These are phyloP conservation scores for Trichoderma asperellum DNA, from an alignment of 2,329 filamentous ascomycete species.

Conservation along the genomic window DNA sequence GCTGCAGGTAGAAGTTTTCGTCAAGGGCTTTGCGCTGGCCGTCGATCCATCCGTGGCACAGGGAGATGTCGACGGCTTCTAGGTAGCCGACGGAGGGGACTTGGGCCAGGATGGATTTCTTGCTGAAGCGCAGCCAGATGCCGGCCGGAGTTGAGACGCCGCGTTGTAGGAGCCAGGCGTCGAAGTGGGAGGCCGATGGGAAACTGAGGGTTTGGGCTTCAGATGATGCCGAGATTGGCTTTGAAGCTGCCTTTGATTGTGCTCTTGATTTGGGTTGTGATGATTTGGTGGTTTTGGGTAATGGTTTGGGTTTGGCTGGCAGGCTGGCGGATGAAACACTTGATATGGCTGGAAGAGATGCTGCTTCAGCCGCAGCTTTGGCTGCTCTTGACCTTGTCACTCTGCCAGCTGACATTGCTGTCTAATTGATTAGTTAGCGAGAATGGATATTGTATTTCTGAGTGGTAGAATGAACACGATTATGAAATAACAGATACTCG, in stretches of 20 bases:
- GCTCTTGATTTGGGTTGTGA: not conserved
- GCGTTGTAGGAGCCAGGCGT: constrained; percentile 45
- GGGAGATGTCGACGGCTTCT: constrained; percentile 59
- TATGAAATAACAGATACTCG: not conserved
- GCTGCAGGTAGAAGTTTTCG: constrained; percentile 54
- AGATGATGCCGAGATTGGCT: not conserved
- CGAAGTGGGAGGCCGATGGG: constrained; percentile 38
- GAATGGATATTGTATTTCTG: not conserved
- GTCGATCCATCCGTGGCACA: constrained; percentile 68
- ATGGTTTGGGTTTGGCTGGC: not conserved
- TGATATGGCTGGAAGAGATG: not conserved
- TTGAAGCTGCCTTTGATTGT: not conserved
- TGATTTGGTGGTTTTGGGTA: not conserved
- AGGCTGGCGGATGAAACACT: not conserved
- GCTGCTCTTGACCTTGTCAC: constrained; percentile 1
- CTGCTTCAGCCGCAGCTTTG: not conserved
- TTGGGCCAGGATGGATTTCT: constrained; percentile 46
- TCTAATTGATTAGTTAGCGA: not conserved
- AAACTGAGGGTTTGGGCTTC: constrained; percentile 37
- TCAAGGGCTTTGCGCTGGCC: constrained; percentile 54
- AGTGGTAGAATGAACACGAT: not conserved
- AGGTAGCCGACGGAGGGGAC: constrained; percentile 52
- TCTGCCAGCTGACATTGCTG: not conserved
- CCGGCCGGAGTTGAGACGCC: constrained; percentile 43
- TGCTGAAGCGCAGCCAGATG: constrained; percentile 54